A percentile compares a stretch with the other conserved stretches of the same genome.
These are phyloP conservation scores for Penicillium sp. DNA, from an alignment of 2,329 filamentous ascomycete genomes.

Conservation along the genomic window DNA sequence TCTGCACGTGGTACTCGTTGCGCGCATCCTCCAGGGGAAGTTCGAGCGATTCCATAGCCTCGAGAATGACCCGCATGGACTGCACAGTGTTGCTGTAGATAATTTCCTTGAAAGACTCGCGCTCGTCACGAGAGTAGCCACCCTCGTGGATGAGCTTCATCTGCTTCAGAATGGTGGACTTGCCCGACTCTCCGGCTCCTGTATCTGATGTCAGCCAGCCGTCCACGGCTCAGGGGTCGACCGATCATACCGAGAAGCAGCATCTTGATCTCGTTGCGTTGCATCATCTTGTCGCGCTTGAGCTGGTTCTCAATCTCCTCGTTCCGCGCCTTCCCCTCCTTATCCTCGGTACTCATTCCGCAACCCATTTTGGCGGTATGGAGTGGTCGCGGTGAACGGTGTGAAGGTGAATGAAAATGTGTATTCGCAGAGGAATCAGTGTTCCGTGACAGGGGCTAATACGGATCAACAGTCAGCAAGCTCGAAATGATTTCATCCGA, in stretches of 20 bases:
- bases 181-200: constrained; percentile 98
- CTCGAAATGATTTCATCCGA: constrained; percentile 7
- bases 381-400: constrained; percentile 14
- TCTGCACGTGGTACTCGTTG: constrained; percentile 96
- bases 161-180: constrained; percentile 92
- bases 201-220: constrained; percentile 20
- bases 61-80: constrained; percentile 70
- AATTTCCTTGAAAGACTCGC: constrained; percentile 71
- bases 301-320: constrained; percentile 99
- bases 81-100: constrained; percentile 73
- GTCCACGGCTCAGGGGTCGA: constrained; percentile 2
- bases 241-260: constrained; percentile 79
- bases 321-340: constrained; percentile 99
- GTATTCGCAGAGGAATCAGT: not conserved
- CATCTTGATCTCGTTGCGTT: constrained; percentile 99
- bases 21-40: constrained; percentile 87
- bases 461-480: constrained; percentile 5
- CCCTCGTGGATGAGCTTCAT: constrained; percentile 99
- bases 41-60: constrained; percentile 69
- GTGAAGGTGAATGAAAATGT: constrained; percentile 1
- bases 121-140: constrained; percentile 89
- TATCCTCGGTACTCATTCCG: constrained; percentile 99
- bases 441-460: constrained; percentile 1
- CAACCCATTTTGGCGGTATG: constrained; percentile 84
- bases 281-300: constrained; percentile 97